These are phyloP conservation scores for Leptographium procerum DNA, from an alignment of 2,329 filamentous ascomycete genomes.

Conservation along the genomic window DNA sequence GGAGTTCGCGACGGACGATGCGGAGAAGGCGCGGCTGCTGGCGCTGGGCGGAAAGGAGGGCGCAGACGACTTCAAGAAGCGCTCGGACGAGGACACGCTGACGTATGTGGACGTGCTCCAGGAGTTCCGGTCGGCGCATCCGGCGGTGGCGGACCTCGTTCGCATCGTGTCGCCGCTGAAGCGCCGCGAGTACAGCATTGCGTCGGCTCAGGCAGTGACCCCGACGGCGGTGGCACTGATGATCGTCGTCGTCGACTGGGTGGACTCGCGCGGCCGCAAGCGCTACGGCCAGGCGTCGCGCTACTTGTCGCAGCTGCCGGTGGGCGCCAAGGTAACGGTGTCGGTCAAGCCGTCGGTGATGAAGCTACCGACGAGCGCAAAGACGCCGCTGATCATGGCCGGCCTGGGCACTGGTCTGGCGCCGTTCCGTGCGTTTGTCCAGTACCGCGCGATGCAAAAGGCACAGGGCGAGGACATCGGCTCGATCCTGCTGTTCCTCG, in stretches of 20 bases:
- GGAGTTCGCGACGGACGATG: constrained; percentile 72
- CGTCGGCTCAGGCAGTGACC: constrained; percentile 89
- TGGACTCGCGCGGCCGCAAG: constrained; percentile 74
- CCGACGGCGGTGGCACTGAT: constrained; percentile 84
- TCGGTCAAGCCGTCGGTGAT: constrained; percentile 97
- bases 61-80: constrained; percentile 81
- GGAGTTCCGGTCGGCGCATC: constrained; percentile 83
- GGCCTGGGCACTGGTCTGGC: constrained; percentile 96
- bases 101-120: constrained; percentile 85
- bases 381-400: constrained; percentile 95
- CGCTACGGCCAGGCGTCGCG: constrained; percentile 89
- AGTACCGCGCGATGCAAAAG: constrained; percentile 97
- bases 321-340: constrained; percentile 73
- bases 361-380: constrained; percentile 85
- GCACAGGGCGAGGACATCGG: constrained; percentile 94
- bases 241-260: constrained; percentile 96
- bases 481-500: constrained; percentile 88
- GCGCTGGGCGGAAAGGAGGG: constrained; percentile 68
- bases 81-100: constrained; percentile 79
- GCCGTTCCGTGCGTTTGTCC: constrained; percentile 97
- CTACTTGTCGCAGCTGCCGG: constrained; percentile 66
- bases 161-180: constrained; percentile 86
- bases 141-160: constrained; percentile 76
- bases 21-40: constrained; percentile 70
- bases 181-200: constrained; percentile 97